These are phyloP conservation scores for Aegilops longissima DNA, from an alignment of 176 grass and related monocot species.

Conservation along the genomic window DNA sequence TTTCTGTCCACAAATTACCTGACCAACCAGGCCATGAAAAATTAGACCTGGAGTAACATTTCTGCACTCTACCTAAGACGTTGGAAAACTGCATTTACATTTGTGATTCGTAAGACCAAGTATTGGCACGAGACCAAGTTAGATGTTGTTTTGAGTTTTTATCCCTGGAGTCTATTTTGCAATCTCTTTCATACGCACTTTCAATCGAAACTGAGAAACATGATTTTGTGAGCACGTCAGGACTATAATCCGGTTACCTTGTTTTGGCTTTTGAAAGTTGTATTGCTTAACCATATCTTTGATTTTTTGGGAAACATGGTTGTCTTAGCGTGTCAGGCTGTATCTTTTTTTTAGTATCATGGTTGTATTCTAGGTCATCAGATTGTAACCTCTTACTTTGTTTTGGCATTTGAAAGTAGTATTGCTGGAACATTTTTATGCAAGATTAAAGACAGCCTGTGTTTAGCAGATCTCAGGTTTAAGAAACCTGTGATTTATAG, in stretches of 20 bases:
- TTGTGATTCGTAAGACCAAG: slow-evolving; percentile 70
- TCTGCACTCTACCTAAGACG: slow-evolving; percentile 59
- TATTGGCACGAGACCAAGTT: slow-evolving; percentile 68
- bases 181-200: slow-evolving; percentile 35
- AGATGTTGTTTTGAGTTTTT: slow-evolving; percentile 64
- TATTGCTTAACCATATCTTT: slow-evolving; percentile 45
- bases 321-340: background rate
- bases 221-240: slow-evolving; percentile 22
- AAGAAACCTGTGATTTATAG: slow-evolving; percentile 70
- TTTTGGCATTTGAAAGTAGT: slow-evolving; percentile 42
- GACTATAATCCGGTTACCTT: slow-evolving; percentile 22
- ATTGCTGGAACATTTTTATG: slow-evolving; percentile 51
- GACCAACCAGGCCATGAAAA: slow-evolving; percentile 63
- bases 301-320: slow-evolving; percentile 58
- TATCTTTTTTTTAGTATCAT: no score
- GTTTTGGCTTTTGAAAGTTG: slow-evolving; percentile 30
- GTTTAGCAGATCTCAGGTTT: slow-evolving; percentile 63
- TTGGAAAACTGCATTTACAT: slow-evolving; percentile 44
- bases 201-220: background rate
- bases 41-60: slow-evolving; percentile 52
- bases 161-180: slow-evolving; percentile 53
- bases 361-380: no score
- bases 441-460: slow-evolving; percentile 50
- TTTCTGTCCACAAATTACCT: slow-evolving; percentile 60
- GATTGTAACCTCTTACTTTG: slow-evolving; percentile 45